Evolutionary conservation across 2,329 filamentous ascomycete genomes (phyloP), one percentile per base, ranked within the genome.

Genomic region (Chaetomium globosum): DNA sequence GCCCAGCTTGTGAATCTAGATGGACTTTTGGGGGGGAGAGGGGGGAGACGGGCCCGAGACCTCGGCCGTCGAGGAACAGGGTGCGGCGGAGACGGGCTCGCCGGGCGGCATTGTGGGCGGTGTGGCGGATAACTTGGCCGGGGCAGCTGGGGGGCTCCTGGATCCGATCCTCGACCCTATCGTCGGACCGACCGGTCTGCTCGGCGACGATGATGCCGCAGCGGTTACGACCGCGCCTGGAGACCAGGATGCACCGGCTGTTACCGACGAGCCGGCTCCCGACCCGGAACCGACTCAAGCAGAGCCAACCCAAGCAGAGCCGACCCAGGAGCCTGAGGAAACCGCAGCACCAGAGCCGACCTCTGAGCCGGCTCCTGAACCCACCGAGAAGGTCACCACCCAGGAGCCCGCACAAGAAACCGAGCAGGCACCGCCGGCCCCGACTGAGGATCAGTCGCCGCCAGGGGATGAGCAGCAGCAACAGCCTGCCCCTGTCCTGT

Each of bases 1-100:
- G 66, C 68, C 46, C 68, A 69, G 65, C 62, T 67, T 26, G 12
- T 56, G 3, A 31, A 61, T 53, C 28, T 63, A 46, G 53, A 59
- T 13, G 66, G 59, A 5, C 13, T 63, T 13, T 43, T 65, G 55
- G 64, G 55, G 55, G 28, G 59, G 39, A 19, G 59, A 19, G 7
- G 39, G 43, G 21, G 61, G 31, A 26, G 58, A 58, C 2, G 48
- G 26, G 1, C 13, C 59, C n/a, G 57, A 4, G 31, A 61, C 12
- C 13, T 52, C 65, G 23, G 62, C 48, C 2, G 57, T 65, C 12
- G 66, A 65, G 4, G 64, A 30, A n/a, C 12, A 31, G n/a, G 46
- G 52, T 19, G 26, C 59, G 4, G 28, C 57, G 10, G 62, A 51
- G 31, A 63, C 58, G 31, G 30, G 8, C 7, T 3, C 58, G 12